phyloP scores from a whole-genome alignment of 1,139 yeast species.

The Candida frijolesensis region DNA sequence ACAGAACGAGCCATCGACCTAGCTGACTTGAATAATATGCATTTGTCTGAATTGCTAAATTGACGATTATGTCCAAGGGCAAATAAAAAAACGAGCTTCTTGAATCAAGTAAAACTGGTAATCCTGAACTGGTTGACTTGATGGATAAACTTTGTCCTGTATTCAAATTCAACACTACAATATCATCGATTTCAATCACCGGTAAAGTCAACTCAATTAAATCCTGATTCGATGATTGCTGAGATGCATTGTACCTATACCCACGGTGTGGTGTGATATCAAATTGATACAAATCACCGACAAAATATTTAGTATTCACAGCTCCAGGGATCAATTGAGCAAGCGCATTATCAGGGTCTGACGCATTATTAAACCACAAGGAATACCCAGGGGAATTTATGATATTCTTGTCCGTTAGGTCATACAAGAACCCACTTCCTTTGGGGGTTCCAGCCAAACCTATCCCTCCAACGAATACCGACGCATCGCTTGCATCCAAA shows the following conservation, averaged over 20 bases:
- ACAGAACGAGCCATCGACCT: slow-evolving; percentile 67
- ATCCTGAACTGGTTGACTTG: slow-evolving; percentile 31
- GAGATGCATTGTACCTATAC: slow-evolving; percentile 25
- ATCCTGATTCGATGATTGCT: slow-evolving; percentile 24
- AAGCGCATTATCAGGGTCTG: slow-evolving; percentile 17
- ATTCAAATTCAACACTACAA: slow-evolving; percentile 48
- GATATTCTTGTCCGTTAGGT: slow-evolving; percentile 29
- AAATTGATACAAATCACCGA: slow-evolving; percentile 50
- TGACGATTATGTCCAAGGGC: slow-evolving; percentile 62
- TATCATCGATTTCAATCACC: slow-evolving; percentile 55
- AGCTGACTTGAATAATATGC: slow-evolving; percentile 60
- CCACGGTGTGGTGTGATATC: slow-evolving; percentile 47
- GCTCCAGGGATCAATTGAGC: slow-evolving; percentile 62
- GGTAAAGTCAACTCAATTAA: slow-evolving; percentile 42
- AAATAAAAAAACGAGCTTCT: slow-evolving; percentile 54
- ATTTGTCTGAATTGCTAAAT: slow-evolving; percentile 72
- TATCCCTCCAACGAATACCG: slow-evolving; percentile 32
- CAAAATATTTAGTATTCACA: slow-evolving; percentile 48
- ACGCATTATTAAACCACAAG: slow-evolving; percentile 40
- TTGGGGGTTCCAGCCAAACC: slow-evolving; percentile 55
- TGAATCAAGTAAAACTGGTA: slow-evolving; percentile 67
- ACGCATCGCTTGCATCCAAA: slow-evolving; percentile 26
- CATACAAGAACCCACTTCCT: slow-evolving; percentile 45
- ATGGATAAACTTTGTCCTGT: slow-evolving; percentile 39
- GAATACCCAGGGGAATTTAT: slow-evolving; percentile 59